Evolutionary conservation across 371 early-diverging fungal species (phyloP).

Genomic region (Rhizopus arrhizus): DNA sequence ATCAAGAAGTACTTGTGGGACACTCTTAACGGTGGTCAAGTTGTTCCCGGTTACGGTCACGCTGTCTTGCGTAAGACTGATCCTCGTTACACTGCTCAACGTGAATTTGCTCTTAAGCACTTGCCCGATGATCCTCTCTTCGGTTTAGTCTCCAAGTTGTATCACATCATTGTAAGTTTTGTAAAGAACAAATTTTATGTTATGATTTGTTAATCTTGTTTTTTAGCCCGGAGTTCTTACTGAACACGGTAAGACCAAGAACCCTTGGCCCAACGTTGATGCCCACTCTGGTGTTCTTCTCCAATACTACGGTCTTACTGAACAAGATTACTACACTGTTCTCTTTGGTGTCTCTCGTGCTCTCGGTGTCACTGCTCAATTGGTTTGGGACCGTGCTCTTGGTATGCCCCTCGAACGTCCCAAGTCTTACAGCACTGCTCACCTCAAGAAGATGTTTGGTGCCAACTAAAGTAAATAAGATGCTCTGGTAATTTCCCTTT

Average conservation of each 20-base stretch:
- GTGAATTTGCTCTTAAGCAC: slow-evolving; percentile 98
- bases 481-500: not conserved
- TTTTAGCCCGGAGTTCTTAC: slow-evolving; percentile 83
- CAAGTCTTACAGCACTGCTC: slow-evolving; percentile 89
- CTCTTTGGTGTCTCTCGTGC: slow-evolving; percentile 98
- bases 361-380: slow-evolving; percentile 90
- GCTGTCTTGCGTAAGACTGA: slow-evolving; percentile 96
- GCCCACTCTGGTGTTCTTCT: slow-evolving; percentile 98
- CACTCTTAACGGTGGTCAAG: slow-evolving; percentile 94
- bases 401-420: slow-evolving; percentile 96
- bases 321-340: slow-evolving; percentile 99
- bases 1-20: slow-evolving; percentile 96
- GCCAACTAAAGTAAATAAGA: slow-evolving; percentile 42
- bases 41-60: slow-evolving; percentile 98
- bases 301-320: slow-evolving; percentile 93
- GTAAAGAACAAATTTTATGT: too few relatives aligned
- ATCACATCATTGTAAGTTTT: slow-evolving; percentile 76
- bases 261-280: slow-evolving; percentile 99
- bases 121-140: slow-evolving; percentile 96
- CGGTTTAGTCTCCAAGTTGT: slow-evolving; percentile 93
- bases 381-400: slow-evolving; percentile 96
- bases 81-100: slow-evolving; percentile 97
- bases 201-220: too few relatives aligned
- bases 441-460: slow-evolving; percentile 78
- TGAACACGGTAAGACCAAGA: slow-evolving; percentile 99